These are phyloP conservation scores for Spathaspora girioi DNA, from an alignment of 805 yeast genomes.

Conservation along the genomic window DNA sequence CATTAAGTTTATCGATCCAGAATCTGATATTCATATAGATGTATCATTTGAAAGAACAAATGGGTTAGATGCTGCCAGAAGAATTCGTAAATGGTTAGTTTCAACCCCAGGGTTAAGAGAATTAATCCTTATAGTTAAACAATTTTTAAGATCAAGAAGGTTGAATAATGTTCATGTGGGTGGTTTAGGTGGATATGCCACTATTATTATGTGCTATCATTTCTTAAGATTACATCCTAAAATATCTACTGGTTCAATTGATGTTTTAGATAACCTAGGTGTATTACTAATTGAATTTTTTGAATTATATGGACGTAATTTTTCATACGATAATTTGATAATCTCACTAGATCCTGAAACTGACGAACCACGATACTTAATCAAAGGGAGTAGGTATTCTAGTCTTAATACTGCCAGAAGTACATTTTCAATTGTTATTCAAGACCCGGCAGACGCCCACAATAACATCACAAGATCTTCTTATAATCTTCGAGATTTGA, in stretches of 20 bases:
- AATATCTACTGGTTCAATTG: conserved; percentile 60
- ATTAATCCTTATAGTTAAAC: conserved; percentile 77
- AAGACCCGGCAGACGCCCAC: conserved; percentile 81
- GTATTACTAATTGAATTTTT: conserved; percentile 85
- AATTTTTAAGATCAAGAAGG: conserved; percentile 72
- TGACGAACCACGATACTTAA: conserved; percentile 57
- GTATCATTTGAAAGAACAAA: conserved; percentile 83
- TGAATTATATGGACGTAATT: conserved; percentile 85
- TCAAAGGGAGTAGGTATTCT: conserved; percentile 48
- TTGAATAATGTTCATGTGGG: conserved; percentile 88
- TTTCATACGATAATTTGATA: conserved; percentile 78
- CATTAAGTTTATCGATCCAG: conserved; percentile 79
- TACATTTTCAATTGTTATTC: conserved; percentile 68
- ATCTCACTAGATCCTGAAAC: conserved; percentile 54
- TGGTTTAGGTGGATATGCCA: conserved; percentile 91
- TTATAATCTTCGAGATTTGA: conserved; percentile 72
- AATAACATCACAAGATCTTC: conserved; percentile 87
- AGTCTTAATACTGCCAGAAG: conserved; percentile 48
- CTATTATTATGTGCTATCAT: conserved; percentile 80
- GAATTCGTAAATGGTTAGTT: conserved; percentile 70
- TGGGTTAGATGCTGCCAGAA: conserved; percentile 78
- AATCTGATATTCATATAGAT: conserved; percentile 73
- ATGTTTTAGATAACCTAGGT: conserved; percentile 75
- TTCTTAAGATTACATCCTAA: conserved; percentile 80
- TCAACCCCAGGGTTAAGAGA: conserved; percentile 79